A percentile compares a stretch with the other conserved stretches of the same genome.
Conservation (phyloP, 345 rosid species). For the Crucihimalaya himalaica region DNA sequence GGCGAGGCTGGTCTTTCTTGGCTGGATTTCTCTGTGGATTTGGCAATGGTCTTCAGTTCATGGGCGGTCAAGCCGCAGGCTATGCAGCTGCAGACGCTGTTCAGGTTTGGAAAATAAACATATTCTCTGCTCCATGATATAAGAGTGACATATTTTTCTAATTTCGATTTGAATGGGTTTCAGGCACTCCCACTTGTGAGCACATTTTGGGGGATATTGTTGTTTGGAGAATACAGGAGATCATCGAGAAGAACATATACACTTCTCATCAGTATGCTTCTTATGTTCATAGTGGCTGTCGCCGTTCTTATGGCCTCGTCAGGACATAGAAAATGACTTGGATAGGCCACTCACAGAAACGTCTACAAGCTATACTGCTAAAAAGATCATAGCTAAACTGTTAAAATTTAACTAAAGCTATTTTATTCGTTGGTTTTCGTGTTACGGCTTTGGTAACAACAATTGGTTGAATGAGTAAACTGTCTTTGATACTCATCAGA, state of each 20-base stretch:
- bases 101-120: constrained; percentile 47
- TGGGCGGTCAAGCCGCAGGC: constrained; percentile 95
- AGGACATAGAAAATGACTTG: constrained; percentile 61
- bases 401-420: not conserved
- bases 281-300: constrained; percentile 76
- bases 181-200: constrained; percentile 94
- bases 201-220: constrained; percentile 80
- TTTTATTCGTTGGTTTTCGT: not conserved
- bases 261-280: constrained; percentile 62
- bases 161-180: constrained; percentile 20
- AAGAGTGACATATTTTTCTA: not conserved
- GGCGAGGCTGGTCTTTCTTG: constrained; percentile 79
- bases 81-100: constrained; percentile 92
- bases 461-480: not conserved
- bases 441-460: not conserved
- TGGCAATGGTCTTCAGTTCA: constrained; percentile 85
- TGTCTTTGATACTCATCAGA: not conserved
- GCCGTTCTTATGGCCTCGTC: constrained; percentile 79
- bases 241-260: constrained; percentile 69
- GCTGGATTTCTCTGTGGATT: constrained; percentile 84
- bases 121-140: too few species aligned
- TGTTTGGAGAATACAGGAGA: constrained; percentile 84
- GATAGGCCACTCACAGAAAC: not conserved
- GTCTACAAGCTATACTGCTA: not conserved
- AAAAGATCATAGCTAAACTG: too few species aligned